phyloP scores from a whole-genome alignment of 164 flowering plant species.

The Umbilicus rupestris region DNA sequence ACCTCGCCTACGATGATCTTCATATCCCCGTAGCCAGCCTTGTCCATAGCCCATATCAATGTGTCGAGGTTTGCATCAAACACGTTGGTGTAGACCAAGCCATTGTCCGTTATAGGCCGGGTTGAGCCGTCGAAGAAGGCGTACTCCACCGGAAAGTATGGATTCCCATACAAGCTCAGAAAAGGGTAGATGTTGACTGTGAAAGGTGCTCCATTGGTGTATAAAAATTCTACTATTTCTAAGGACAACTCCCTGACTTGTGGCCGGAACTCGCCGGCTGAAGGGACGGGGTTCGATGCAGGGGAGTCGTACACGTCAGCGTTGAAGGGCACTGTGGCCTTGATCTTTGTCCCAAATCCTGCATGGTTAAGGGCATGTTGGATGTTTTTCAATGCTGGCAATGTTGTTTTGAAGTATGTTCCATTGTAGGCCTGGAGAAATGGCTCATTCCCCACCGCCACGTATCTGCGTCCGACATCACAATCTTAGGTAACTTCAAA shows the following conservation, averaged over 20 bases:
- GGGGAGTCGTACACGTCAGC: constrained; percentile 74
- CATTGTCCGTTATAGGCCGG: constrained; percentile 46
- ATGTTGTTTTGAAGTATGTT: constrained; percentile 31
- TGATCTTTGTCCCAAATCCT: constrained; percentile 30
- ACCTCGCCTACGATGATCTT: constrained; percentile 74
- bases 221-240: constrained; percentile 45
- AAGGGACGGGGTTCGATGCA: constrained; percentile 63
- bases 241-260: constrained; percentile 49
- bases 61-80: constrained; percentile 93
- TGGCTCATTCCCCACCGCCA: constrained; percentile 89
- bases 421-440: constrained; percentile 65
- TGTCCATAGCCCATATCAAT: constrained; percentile 43
- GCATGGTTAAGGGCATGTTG: constrained; percentile 59
- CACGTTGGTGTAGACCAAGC: constrained; percentile 50
- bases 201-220: constrained; percentile 55
- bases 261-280: constrained; percentile 73
- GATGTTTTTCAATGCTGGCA: constrained; percentile 66
- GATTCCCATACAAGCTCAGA: constrained; percentile 63
- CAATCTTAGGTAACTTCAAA: no score
- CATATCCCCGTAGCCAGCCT: constrained; percentile 63
- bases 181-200: constrained; percentile 92
- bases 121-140: constrained; percentile 75
- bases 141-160: constrained; percentile 65
- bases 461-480: constrained; percentile 43
- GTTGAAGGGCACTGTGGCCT: constrained; percentile 75